A percentile compares a stretch with the other conserved stretches of the same genome.
phyloP scores from a whole-genome alignment of 495 filamentous ascomycete species.

The Extremus antarcticus region DNA sequence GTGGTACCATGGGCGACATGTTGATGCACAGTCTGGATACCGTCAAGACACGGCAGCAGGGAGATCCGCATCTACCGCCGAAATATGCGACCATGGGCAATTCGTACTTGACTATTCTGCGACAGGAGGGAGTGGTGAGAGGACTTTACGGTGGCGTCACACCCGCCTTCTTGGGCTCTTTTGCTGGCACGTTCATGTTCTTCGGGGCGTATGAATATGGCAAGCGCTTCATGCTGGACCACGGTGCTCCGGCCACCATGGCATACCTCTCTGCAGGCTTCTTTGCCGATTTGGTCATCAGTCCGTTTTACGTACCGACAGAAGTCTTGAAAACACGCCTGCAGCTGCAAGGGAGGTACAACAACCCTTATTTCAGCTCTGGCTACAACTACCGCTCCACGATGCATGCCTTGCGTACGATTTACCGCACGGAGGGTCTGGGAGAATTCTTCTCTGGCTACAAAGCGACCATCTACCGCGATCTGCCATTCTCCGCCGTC shows the following conservation, averaged over 20 bases:
- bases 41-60: slow-evolving; percentile 97
- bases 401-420: slow-evolving; percentile 68
- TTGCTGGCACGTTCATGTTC: slow-evolving; percentile 88
- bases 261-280: slow-evolving; percentile 84
- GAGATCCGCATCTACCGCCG: slow-evolving; percentile 80
- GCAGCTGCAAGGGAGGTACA: slow-evolving; percentile 86
- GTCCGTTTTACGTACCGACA: slow-evolving; percentile 85
- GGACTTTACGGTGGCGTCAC: slow-evolving; percentile 90
- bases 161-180: slow-evolving; percentile 82
- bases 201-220: slow-evolving; percentile 95
- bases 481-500: slow-evolving; percentile 87
- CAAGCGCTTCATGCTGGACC: slow-evolving; percentile 78
- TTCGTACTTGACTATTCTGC: slow-evolving; percentile 82
- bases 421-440: slow-evolving; percentile 69
- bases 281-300: slow-evolving; percentile 82
- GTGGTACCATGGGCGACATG: slow-evolving; percentile 89
- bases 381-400: slow-evolving; percentile 89
- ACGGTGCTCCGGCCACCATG: slow-evolving; percentile 61
- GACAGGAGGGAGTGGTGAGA: slow-evolving; percentile 77
- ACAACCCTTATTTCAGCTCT: slow-evolving; percentile 83
- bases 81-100: slow-evolving; percentile 81
- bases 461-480: slow-evolving; percentile 85
- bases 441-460: slow-evolving; percentile 87
- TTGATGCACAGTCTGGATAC: slow-evolving; percentile 98
- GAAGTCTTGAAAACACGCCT: slow-evolving; percentile 94